Evolutionary conservation across 129 eudicot genomes (phyloP).

Genomic region (Chrysanthemum makinoi): DNA sequence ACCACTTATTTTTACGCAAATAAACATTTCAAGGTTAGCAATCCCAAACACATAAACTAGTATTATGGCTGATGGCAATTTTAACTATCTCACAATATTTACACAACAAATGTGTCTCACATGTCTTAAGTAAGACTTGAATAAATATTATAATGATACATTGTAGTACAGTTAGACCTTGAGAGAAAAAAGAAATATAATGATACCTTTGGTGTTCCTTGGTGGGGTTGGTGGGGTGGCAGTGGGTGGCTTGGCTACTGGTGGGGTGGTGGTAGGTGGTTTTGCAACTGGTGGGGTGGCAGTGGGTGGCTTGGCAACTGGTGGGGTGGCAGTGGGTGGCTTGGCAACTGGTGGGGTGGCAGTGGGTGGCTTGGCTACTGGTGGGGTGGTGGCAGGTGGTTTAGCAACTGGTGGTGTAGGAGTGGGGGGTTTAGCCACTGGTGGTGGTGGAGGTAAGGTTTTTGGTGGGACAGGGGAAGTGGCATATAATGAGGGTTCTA

Average conservation of each 20-base stretch:
- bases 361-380: slow-evolving; percentile 15
- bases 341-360: slow-evolving; percentile 29
- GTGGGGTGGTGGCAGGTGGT: slow-evolving; percentile 34
- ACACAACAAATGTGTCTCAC: too few species aligned
- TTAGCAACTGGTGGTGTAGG: slow-evolving; percentile 34
- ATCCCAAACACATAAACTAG: too few species aligned
- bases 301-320: slow-evolving; percentile 18
- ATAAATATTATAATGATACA: too few species aligned
- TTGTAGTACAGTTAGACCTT: too few species aligned
- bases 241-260: slow-evolving; percentile 35
- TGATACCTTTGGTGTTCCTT: slow-evolving; percentile 43
- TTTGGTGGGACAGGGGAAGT: slow-evolving; percentile 16
- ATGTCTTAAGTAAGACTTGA: too few species aligned
- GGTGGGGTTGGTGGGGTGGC: slow-evolving; percentile 43
- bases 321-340: slow-evolving; percentile 33
- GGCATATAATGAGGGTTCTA: slow-evolving; percentile 4
- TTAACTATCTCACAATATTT: too few species aligned
- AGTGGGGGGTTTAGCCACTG: slow-evolving; percentile 36
- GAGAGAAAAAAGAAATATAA: neutral
- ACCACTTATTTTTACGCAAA: too few species aligned
- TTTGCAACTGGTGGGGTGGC: slow-evolving; percentile 27
- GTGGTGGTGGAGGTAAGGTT: slow-evolving; percentile 19
- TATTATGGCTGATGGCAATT: too few species aligned
- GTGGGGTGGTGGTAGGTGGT: slow-evolving; percentile 35
- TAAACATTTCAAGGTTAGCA: too few species aligned